Evolutionary conservation across 306 rosid species (phyloP), one percentile per base, ranked within the genome.

Genomic region (Sophora flavescens): DNA sequence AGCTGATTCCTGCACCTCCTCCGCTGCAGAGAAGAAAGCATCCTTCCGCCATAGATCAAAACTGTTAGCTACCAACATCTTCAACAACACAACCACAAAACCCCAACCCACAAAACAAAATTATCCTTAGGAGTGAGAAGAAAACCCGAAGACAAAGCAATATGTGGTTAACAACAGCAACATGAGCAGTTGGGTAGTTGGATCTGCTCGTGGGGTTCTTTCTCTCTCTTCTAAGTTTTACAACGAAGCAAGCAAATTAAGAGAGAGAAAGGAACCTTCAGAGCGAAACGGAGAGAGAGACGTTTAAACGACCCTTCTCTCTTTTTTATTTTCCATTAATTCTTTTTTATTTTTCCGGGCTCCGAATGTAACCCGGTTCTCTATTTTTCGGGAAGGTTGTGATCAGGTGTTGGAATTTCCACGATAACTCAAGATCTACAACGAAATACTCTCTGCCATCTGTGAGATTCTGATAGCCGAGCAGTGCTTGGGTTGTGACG

Each of bases 1-100:
- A 72, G 97, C 92, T 10, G 99, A 95, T 88, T 95, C 99, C 85
- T 95, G 99, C 53, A 95, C 97, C 87, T 90, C 97, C 82, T 95
- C 99, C 14, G 99, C 99, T 0, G 97, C 97, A 68, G 97, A 86
- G 88, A 95, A 95, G 84, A 95, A 95, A 57, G 91, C 71, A 26
- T 95, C 99, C 48, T 92, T 95, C 70, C 84, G 92, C 99, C 99
- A 95, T 77, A 89, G 88, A 92, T 95, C 96, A 80, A 90, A 95
- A 68, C 92, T 92, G 57, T 88, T 91, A 52, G 92, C 97, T 63
- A 95, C 97, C 87, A 90, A 42, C 99, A 95, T 95, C 86, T 84
- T 85, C 62, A 58, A 68, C 50, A 36, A 8, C 45, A 41, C 2
- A 1, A 30, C 63, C 16, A 12, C 63, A 13, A n/a, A 52, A 15